Percentiles rank a stretch among this genome's conserved stretches.
phyloP scores from a whole-genome alignment of 192 early-diverging fungal species.

The Endogone sp. region DNA sequence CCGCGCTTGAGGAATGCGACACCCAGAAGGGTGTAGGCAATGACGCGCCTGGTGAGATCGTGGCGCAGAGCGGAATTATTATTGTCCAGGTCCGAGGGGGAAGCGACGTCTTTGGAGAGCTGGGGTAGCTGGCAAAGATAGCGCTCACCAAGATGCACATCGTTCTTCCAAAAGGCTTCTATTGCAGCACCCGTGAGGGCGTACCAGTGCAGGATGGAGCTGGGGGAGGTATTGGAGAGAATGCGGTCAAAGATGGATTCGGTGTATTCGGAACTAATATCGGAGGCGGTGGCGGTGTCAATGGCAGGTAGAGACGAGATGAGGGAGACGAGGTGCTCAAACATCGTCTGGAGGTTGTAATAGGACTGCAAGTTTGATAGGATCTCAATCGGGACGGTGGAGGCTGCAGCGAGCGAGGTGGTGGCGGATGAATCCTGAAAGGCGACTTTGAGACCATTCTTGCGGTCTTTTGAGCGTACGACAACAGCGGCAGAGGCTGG shows the following conservation, averaged over 20 bases:
- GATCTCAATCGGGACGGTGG: conserved; percentile 23
- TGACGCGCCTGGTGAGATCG: conserved; percentile 15
- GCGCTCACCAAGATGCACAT: conserved; percentile 10
- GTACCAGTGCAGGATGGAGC: conserved; percentile 20
- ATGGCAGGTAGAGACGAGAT: conserved; percentile 11
- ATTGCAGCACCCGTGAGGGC: conserved; percentile 25
- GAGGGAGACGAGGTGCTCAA: conserved; percentile 10
- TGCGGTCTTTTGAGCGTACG: neutral
- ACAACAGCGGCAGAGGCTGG: neutral
- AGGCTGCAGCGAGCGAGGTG: conserved; percentile 18
- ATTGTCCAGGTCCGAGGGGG: neutral
- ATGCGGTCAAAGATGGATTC: conserved; percentile 21
- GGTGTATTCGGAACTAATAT: conserved; percentile 13
- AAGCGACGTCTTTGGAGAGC: neutral
- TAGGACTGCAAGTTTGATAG: conserved; percentile 24
- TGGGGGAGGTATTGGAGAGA: conserved; percentile 1
- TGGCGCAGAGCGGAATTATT: conserved; percentile 6
- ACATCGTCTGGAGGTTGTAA: conserved; percentile 21
- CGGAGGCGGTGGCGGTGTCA: neutral
- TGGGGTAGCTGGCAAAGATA: conserved; percentile 1
- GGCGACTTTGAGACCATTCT: neutral
- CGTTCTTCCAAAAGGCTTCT: conserved; percentile 26
- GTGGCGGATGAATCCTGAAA: conserved; percentile 6
- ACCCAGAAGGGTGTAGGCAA: conserved; percentile 20
- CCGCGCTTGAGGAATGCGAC: conserved; percentile 12